Evolutionary conservation across 306 rosid species (phyloP).

Genomic region (Vicia faba): DNA sequence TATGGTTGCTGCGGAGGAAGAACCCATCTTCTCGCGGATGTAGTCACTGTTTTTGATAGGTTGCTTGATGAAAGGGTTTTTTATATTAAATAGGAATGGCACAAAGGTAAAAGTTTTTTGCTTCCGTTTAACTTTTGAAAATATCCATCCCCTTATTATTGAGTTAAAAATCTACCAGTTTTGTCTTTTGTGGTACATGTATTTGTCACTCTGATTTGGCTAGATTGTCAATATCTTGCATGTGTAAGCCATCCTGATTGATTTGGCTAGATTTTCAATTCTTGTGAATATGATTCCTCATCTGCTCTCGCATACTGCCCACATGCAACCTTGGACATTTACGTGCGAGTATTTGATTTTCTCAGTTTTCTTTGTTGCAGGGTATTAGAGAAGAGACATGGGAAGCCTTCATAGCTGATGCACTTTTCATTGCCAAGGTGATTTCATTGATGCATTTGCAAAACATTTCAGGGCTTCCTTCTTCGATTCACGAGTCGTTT

Average conservation of each 20-base stretch:
- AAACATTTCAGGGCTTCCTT: conserved; percentile 9
- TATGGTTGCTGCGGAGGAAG: too few relatives aligned
- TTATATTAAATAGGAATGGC: too few relatives aligned
- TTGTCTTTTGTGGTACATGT: neutral
- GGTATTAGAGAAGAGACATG: conserved; percentile 76
- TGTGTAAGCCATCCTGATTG: conserved; percentile 7
- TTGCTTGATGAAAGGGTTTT: too few relatives aligned
- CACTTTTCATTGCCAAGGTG: conserved; percentile 80
- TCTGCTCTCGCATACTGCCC: neutral
- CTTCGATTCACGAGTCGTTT: conserved; percentile 7
- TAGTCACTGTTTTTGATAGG: too few relatives aligned
- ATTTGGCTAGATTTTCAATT: conserved; percentile 2
- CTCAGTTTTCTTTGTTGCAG: conserved; percentile 46
- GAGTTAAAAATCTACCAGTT: neutral
- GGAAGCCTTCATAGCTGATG: conserved; percentile 73
- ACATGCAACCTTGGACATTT: conserved; percentile 16
- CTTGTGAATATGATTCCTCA: conserved; percentile 11
- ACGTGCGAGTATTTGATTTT: conserved; percentile 12
- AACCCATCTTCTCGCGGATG: too few relatives aligned
- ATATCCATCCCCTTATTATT: neutral
- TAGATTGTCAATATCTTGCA: conserved; percentile 1
- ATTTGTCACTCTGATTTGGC: conserved; percentile 6
- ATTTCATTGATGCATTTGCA: conserved; percentile 12
- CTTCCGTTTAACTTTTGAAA: neutral
- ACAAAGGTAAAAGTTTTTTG: neutral